Evolutionary conservation across 345 rosid genomes (phyloP), one percentile per base, ranked within the genome.

Genomic region (Eucalyptus regnans): DNA sequence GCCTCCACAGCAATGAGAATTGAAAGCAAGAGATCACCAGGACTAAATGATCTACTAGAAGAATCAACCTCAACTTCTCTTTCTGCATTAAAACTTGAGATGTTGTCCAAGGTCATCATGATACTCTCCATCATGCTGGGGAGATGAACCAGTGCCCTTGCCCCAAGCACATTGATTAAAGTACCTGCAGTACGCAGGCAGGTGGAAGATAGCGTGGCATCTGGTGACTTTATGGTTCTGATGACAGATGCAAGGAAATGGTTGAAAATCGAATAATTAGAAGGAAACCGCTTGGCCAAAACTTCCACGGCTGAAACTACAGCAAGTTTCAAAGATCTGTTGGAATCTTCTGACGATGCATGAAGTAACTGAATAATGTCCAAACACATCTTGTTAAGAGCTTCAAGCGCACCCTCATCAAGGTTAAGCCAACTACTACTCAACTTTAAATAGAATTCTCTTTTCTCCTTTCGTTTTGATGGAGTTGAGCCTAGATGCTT

Each of bases 291-390:
- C 71, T 90, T 91, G 49, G 96, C 97, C 93, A 97, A 91, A 89
- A 94, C 93, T 92, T 97, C 98, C 89, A 98, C 50, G 12, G 99
- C 91, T 54, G 98, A 95, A 90, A 97, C 90, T 85, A 98, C 99
- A 52, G 94, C 93, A 88, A 95, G 92, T 88, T 94, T 95, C 89
- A 95, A 89, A 18, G 97, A 92, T 90, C 86, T 86, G 90, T 94
- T 89, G 31, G 94, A 93, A 91, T 93, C 96, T 79, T 91, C 95
- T 84, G 50, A 88, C 41, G 92, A 86, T 87, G 90, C 91, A 93
- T 95, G 95, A 92, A 97, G 91, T 90, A 95, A 88, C 88, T 62
- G 93, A 91, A 95, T 95, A 91, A 98, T 93, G 88, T 92, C 95
- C 91, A 88, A 88, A 84, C 99, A 95, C 98, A 96, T 91, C 89